A percentile compares a stretch with the other conserved stretches of the same genome.
Conservation (phyloP, 192 early-diverging fungal genomes). For the Mortierella hygrophila region DNA sequence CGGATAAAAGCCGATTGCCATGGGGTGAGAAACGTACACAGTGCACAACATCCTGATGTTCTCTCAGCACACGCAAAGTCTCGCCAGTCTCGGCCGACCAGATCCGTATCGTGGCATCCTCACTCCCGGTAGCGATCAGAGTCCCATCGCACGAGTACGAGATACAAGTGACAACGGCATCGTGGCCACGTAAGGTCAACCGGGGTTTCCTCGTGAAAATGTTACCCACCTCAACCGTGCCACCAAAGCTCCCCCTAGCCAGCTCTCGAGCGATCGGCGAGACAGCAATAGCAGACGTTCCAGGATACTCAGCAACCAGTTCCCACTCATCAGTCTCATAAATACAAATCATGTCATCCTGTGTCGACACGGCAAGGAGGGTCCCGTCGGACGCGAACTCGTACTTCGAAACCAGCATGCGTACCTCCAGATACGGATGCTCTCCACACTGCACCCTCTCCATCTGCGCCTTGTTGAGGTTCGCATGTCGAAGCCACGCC, state of each 20-base stretch:
- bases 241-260: not conserved
- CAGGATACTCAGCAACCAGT: not conserved
- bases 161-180: not conserved
- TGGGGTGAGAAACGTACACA: too few species aligned
- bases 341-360: not conserved
- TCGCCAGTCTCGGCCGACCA: not conserved
- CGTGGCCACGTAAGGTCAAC: not conserved
- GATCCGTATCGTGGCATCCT: not conserved
- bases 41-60: too few species aligned
- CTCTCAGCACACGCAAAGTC: too few species aligned
- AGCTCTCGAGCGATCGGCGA: not conserved
- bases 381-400: too few species aligned
- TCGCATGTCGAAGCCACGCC: too few species aligned
- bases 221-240: not conserved
- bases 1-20: too few species aligned
- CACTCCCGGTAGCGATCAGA: not conserved
- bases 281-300: too few species aligned
- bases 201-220: not conserved
- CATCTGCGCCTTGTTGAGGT: too few species aligned
- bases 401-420: too few species aligned
- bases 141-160: not conserved
- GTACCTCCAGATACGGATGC: too few species aligned
- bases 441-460: too few species aligned
- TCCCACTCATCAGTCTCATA: not conserved
- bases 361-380: too few species aligned